These are phyloP conservation scores for Fragilariopsis cylindrus DNA, from an alignment of 108 stramenopile species.

Conservation along the genomic window DNA sequence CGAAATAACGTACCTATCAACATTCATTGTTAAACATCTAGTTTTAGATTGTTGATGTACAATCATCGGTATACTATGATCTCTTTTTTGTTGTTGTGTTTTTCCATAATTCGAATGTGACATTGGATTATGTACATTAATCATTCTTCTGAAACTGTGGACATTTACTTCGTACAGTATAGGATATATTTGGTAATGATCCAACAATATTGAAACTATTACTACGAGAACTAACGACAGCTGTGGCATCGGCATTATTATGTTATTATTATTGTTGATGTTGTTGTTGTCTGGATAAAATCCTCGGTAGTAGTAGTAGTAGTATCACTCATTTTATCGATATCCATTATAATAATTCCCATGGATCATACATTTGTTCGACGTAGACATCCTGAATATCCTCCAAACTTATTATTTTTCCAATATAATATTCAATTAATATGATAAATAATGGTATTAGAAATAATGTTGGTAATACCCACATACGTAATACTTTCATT, in stretches of 20 bases:
- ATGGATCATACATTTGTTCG: conserved; percentile 30
- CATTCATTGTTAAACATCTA: conserved; percentile 18
- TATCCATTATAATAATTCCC: conserved; percentile 13
- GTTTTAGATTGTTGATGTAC: conserved; percentile 30
- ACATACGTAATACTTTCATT: conserved; percentile 18
- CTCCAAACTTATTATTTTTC: conserved; percentile 19
- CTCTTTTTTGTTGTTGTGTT: too few species aligned
- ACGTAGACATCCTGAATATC: conserved; percentile 25
- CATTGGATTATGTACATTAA: conserved; percentile 23
- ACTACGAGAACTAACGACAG: background rate
- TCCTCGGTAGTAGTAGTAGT: too few species aligned
- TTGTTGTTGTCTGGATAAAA: too few species aligned
- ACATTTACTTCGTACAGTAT: conserved; percentile 11
- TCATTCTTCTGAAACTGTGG: conserved; percentile 24
- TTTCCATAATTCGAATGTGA: background rate
- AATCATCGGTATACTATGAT: conserved; percentile 23
- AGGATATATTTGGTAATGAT: conserved; percentile 7
- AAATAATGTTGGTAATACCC: conserved; percentile 21
- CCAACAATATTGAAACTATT: background rate
- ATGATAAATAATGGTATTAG: conserved; percentile 25
- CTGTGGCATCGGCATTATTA: too few species aligned
- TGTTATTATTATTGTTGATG: too few species aligned
- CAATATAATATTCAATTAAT: conserved; percentile 29
- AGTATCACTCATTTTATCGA: background rate
- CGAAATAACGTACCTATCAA: background rate